Evolutionary conservation across 2,329 filamentous ascomycete genomes (phyloP), one percentile per base, ranked within the genome.

Genomic region (Dryadomyces quercus-mongolicae): DNA sequence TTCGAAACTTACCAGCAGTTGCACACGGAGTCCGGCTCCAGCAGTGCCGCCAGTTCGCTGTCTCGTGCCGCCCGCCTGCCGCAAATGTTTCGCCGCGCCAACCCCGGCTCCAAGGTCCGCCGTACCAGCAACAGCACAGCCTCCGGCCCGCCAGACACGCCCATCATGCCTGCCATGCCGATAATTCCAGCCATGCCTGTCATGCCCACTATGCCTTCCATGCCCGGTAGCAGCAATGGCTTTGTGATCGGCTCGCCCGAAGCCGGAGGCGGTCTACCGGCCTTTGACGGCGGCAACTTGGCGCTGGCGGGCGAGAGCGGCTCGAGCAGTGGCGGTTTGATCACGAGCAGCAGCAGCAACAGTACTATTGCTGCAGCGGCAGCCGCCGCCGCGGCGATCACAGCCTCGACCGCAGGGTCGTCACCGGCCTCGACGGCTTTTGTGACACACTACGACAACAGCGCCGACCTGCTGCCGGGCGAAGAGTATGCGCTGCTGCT

Each of bases 1-100:
- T 98, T 95, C 68, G 93, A 98, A 63, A 82, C 89, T 51, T 98
- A 94, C 70, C 91, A 95, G 67, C 82, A 86, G 65, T 80, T 93
- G 4, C 89, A 95, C 68, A 82, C 86, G 18, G 84, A 91, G 45
- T 86, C 87, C 55, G 87, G 87, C 44, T 49, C 53, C 43, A 44
- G 56, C 48, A 75, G 77, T 56, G 78, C 80, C 16, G 76, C 82
- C 1, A 81, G 80, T 49, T 85, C 84, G 2, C 75, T 95, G 15
- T 84, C 84, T 16, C 80, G 90, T 34, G 59, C 60, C 60, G 88
- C 86, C 5, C 81, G 88, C 18, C 80, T 97, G 47, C 86, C 86
- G 2, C 85, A 88, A 63, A 90, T 91, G 85, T 90, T 91, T 68
- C 86, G 86, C 59, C 77, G 86, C 21, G 75, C 81, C 45, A 69